Evolutionary conservation across 345 rosid species (phyloP), one percentile per base, ranked within the genome.

Genomic region (Pugionium cornutum): DNA sequence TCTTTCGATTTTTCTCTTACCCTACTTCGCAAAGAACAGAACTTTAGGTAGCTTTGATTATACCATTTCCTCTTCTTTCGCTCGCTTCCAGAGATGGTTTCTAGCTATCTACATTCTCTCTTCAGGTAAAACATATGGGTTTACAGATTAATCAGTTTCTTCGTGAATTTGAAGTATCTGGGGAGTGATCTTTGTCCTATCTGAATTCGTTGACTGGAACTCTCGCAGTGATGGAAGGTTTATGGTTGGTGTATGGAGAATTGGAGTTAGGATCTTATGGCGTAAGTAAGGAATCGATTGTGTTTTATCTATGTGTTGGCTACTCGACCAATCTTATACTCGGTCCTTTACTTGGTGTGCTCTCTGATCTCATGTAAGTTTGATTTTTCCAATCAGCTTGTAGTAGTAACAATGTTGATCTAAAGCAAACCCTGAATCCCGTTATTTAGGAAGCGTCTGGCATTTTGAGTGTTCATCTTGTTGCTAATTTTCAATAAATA

Each of bases 311-410:
- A 28, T 80, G 70, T 62, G 75, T 80, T 46, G 92, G 97, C 43
- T 86, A 73, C 53, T 84, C 82, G 4, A 78, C 88, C 8, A 43
- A 84, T 70, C 81, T 88, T 58, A 37, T 88, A 42, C 34, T 83
- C 1, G 92, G 92, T 36, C 73, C 95, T 70, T 65, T 80, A 63
- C 77, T 81, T 9, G 95, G 96, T 46, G 45, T 84, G 45, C 73
- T 94, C 36, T 94, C 91, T 69, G 97, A 94, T 79, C 67, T 76
- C 48, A 74, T 90, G 99, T 90, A 78, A 83, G 92, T n/a, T 70
- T 37, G 18, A 25, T 52, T 10, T 47, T n/a, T 44, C n/a, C 53
- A 31, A 5, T 49, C n/a, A 37, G 44, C 5, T 33, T 45, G 33
- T 60, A 60, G 9, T 47, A 11, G 9, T 37, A 2, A 34, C n/a